These are phyloP conservation scores for Pezicula neosporulosa DNA, from an alignment of 2,329 filamentous ascomycete genomes.

Conservation along the genomic window DNA sequence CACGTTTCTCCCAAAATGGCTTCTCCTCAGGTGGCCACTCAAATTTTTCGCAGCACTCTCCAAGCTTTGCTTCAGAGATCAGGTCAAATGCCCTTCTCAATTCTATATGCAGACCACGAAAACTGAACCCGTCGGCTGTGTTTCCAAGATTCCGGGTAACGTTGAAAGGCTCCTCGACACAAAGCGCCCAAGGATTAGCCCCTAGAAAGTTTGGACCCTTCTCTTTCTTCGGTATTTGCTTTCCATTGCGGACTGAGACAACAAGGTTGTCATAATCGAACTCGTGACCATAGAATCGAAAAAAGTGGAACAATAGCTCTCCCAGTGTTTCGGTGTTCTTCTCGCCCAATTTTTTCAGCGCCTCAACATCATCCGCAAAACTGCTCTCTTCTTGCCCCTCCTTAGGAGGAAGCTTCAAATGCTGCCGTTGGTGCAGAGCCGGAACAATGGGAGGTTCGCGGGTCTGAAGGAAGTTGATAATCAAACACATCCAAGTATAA, in stretches of 20 bases:
- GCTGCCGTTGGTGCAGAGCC: constrained; percentile 71
- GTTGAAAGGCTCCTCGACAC: constrained; percentile 97
- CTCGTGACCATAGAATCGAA: constrained; percentile 90
- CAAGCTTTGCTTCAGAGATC: constrained; percentile 73
- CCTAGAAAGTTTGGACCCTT: constrained; percentile 82
- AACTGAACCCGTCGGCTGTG: constrained; percentile 92
- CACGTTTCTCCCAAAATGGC: constrained; percentile 54
- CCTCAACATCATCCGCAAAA: constrained; percentile 83
- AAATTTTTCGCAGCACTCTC: constrained; percentile 83
- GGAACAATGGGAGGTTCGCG: constrained; percentile 81
- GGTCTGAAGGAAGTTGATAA: constrained; percentile 92
- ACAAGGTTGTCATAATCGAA: constrained; percentile 84
- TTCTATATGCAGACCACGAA: constrained; percentile 86
- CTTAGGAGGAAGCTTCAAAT: constrained; percentile 55
- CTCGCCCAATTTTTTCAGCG: constrained; percentile 68
- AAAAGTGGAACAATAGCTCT: constrained; percentile 90
- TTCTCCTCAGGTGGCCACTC: constrained; percentile 77
- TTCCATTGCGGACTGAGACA: constrained; percentile 81
- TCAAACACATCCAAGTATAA: constrained; percentile 99
- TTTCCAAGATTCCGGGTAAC: constrained; percentile 86
- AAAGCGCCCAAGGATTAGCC: constrained; percentile 70
- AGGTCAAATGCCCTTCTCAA: constrained; percentile 83
- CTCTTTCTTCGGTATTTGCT: constrained; percentile 72
- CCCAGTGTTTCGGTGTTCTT: constrained; percentile 81
- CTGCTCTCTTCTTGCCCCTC: constrained; percentile 66